Conservation (phyloP, 306 rosid genomes). For the Cicer yamashitae region DNA sequence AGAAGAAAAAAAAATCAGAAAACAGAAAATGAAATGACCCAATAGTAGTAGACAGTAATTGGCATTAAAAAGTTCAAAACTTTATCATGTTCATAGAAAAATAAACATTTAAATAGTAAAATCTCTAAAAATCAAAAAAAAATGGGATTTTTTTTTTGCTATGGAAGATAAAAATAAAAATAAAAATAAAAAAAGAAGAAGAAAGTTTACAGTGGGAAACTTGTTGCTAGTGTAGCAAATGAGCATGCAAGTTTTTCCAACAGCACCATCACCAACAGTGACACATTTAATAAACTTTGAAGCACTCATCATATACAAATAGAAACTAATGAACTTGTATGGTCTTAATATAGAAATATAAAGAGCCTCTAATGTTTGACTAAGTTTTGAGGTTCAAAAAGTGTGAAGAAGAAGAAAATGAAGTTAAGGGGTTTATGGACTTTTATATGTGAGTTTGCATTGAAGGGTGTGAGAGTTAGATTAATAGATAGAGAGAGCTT, state of each 20-base stretch:
- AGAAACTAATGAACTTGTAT: not conserved
- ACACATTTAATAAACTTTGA: conserved; percentile 99
- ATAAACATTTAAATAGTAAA: conserved; percentile 15
- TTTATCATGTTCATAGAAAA: conserved; percentile 22
- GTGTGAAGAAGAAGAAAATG: not conserved
- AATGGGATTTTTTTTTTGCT: not conserved
- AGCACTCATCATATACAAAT: conserved; percentile 71
- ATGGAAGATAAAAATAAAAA: not conserved
- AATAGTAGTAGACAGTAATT: not conserved
- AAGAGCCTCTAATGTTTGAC: conserved; percentile 8
- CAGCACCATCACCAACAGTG: conserved; percentile 99
- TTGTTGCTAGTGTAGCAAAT: conserved; percentile 98
- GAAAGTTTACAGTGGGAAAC: conserved; percentile 77
- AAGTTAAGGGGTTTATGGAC: not conserved
- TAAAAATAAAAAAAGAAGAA: not conserved
- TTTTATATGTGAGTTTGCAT: conserved; percentile 15
- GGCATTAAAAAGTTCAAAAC: not conserved
- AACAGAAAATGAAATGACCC: conserved; percentile 7
- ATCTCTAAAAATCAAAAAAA: conserved; percentile 33
- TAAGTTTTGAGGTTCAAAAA: not conserved
- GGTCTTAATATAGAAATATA: conserved; percentile 24
- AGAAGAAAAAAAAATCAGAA: conserved; percentile 28
- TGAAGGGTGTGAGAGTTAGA: not conserved
- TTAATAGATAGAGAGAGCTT: not conserved
- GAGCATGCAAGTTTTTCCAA: conserved; percentile 99